Conservation (phyloP, 225 moss, liverwort and hornwort species). For the Bryum argenteum region DNA sequence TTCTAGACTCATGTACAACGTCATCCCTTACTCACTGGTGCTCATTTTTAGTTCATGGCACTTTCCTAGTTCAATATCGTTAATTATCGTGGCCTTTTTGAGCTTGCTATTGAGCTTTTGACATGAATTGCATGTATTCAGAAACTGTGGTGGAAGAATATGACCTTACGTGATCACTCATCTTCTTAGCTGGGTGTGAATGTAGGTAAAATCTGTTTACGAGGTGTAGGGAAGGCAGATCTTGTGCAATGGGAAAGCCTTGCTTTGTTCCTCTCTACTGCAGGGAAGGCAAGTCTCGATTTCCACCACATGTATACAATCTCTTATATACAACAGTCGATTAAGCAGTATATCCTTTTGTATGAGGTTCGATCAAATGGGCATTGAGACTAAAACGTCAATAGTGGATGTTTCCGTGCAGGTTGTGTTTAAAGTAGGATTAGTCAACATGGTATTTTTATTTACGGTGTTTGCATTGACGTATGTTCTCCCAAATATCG, state of each 20-base stretch:
- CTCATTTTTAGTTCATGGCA: neutral
- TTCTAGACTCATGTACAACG: conserved; percentile 85
- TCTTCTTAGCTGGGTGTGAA: neutral
- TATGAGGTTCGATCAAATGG: neutral
- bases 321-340: neutral
- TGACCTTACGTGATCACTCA: neutral
- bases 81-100: neutral
- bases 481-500: conserved; percentile 45
- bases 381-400: neutral
- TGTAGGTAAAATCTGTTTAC: conserved; percentile 69
- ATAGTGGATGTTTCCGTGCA: conserved; percentile 38
- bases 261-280: conserved; percentile 59
- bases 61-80: neutral
- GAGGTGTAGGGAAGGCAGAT: conserved; percentile 63
- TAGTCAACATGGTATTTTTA: conserved; percentile 58
- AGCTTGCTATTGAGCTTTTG: neutral
- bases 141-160: no score
- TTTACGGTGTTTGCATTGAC: conserved; percentile 44
- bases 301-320: neutral
- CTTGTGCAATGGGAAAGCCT: conserved; percentile 82
- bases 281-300: conserved; percentile 63
- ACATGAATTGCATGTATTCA: neutral
- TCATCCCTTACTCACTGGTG: neutral
- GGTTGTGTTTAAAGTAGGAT: conserved; percentile 69
- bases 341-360: neutral